Percentiles rank a stretch among this genome's conserved stretches.
These are phyloP conservation scores for Boletus sensibilis DNA, from an alignment of 768 basidiomycete genomes.

Conservation along the genomic window DNA sequence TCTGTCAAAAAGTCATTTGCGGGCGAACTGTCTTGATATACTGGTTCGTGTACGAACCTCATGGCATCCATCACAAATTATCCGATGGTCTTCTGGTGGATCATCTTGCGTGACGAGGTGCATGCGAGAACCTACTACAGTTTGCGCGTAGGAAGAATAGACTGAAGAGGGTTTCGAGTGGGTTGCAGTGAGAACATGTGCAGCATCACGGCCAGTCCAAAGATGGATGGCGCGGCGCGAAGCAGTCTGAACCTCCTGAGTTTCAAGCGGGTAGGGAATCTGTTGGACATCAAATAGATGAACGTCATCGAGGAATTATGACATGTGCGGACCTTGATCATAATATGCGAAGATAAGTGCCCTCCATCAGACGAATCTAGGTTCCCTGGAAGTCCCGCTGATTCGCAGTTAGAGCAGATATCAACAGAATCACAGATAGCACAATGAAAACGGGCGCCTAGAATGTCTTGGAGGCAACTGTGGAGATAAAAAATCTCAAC, in stretches of 20 bases:
- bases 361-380: conserved; percentile 74
- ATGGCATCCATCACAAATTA: conserved; percentile 60
- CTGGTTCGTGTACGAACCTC: conserved; percentile 41
- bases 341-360: conserved; percentile 82
- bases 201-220: conserved; percentile 77
- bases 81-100: conserved; percentile 50
- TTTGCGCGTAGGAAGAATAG: conserved; percentile 62
- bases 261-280: conserved; percentile 85
- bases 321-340: conserved; percentile 73
- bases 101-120: conserved; percentile 32
- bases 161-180: conserved; percentile 57
- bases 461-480: conserved; percentile 86
- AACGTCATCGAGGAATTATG: not conserved
- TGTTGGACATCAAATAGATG: conserved; percentile 30
- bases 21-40: not conserved
- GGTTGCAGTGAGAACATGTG: conserved; percentile 48
- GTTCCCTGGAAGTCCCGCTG: conserved; percentile 81
- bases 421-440: conserved; percentile 83
- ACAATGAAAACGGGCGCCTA: conserved; percentile 92
- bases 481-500: not conserved
- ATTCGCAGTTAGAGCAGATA: conserved; percentile 86
- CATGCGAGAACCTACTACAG: conserved; percentile 57
- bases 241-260: conserved; percentile 69
- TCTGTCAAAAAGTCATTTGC: conserved; percentile 36
- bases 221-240: conserved; percentile 71